Evolutionary conservation across 2,329 filamentous ascomycete species (phyloP), one percentile per base, ranked within the genome.

Genomic region (Xylaria sp.): DNA sequence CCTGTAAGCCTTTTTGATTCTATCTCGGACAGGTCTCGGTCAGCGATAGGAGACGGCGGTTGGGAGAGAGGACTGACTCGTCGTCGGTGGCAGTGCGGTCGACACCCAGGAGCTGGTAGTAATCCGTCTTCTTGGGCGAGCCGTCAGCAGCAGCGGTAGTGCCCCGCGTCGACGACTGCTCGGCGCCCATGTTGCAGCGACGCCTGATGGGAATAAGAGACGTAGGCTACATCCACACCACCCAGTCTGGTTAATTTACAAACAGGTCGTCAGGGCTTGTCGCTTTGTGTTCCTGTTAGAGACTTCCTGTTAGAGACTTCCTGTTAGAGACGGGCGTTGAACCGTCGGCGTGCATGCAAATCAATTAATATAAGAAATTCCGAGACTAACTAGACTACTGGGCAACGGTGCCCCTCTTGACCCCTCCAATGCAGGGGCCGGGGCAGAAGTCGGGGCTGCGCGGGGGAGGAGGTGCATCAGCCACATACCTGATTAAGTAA

Each of bases 1-100:
- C 71, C 93, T 89, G 80, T 99, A 99, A 15, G 94, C 94, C 76
- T 93, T 97, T 77, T 97, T 97, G 76, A 99, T 94, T 71, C 69
- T 71, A 20, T 53, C 25, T 25, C 15, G n/a, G n/a, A 23, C 92
- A 95, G 67, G 53, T 23, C 13, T n/a, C 23, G 57, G 12, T 57
- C 46, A 63, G 48, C 34, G 48, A 62, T 34, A 57, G 12, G 43
- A 50, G 43, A 45, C 41, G 46, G 53, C 18, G 43, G 55, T 30
- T 2, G 18, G 6, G 15, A 10, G n/a, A 28, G 53, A 36, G 32
- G 8, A 68, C 65, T 62, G 80, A 94, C 90, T 97, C 94, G 64
- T 97, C 92, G 52, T 94, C 91, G 6, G 89, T 89, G 39, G 93
- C 94, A 69, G 87, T 84, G 67, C 89, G 85, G 70, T 92, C 88